A percentile compares a stretch with the other conserved stretches of the same genome.
These are phyloP conservation scores for Vanrija sp. DNA, from an alignment of 1,284 basidiomycete species.

Conservation along the genomic window DNA sequence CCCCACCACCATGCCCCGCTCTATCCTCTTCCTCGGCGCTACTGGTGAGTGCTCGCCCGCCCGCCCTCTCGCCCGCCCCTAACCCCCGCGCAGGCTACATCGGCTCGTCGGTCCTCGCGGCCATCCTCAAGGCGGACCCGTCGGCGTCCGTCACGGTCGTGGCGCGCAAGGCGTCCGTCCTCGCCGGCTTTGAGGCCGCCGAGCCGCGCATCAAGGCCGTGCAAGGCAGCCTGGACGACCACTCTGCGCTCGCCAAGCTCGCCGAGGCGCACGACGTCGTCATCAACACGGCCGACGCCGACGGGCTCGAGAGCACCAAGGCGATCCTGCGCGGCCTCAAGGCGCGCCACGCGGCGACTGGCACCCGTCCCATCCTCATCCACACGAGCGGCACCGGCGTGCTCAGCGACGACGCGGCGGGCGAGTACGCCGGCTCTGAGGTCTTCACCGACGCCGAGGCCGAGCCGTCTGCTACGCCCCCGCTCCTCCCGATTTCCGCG, in stretches of 20 bases:
- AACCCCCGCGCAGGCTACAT: conserved; percentile 9
- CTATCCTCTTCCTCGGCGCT: conserved; percentile 12
- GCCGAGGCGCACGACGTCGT: conserved; percentile 41
- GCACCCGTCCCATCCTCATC: conserved; percentile 39
- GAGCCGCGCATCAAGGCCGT: conserved; percentile 2
- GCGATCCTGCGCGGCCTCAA: conserved; percentile 45
- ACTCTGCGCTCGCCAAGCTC: conserved; percentile 29
- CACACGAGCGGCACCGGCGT: conserved; percentile 49
- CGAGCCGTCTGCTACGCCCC: conserved; percentile 25
- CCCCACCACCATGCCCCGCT: conserved; percentile 3
- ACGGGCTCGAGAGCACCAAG: conserved; percentile 33
- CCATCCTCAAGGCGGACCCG: conserved; percentile 3
- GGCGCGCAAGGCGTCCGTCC: conserved; percentile 1
- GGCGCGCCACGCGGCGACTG: conserved; percentile 35
- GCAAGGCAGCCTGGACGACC: conserved; percentile 33
- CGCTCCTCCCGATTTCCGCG: conserved; percentile 36
- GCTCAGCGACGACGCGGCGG: conserved; percentile 25
- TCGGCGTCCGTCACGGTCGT: conserved; percentile 4
- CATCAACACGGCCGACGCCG: conserved; percentile 45
- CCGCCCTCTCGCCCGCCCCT: not conserved
- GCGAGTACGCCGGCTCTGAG: conserved; percentile 17
- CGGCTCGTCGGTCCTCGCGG: conserved; percentile 6
- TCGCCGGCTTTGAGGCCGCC: conserved; percentile 3
- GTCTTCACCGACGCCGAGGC: conserved; percentile 40
- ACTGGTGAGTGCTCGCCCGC: conserved; percentile 1